phyloP scores from a whole-genome alignment of 441 rosid species.

The Syzygium syzygioides region DNA sequence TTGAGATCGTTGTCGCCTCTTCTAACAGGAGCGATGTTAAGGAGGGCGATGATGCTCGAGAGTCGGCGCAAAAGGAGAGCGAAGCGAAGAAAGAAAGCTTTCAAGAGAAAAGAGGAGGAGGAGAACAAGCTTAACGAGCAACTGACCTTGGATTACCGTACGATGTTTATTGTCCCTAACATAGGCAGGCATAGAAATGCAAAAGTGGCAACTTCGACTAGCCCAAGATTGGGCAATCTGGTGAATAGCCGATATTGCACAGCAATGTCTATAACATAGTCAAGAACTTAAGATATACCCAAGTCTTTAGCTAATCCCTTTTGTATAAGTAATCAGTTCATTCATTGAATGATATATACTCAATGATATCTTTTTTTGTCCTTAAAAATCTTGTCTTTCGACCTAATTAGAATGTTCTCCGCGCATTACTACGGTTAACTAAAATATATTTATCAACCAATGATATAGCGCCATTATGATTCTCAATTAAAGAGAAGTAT shows the following conservation, averaged over 20 bases:
- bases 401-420: no score
- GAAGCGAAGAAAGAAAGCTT: neutral
- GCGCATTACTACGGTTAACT: no score
- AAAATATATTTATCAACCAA: no score
- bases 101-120: neutral
- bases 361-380: no score
- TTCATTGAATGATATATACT: no score
- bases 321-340: neutral
- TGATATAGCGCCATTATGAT: neutral
- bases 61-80: neutral
- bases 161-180: neutral
- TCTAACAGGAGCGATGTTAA: fast-evolving
- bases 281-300: neutral
- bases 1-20: fast-evolving
- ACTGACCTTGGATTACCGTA: neutral
- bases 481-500: neutral
- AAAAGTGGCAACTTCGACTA: neutral
- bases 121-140: neutral
- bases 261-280: neutral
- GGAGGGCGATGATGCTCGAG: neutral
- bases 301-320: neutral
- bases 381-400: no score
- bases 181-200: neutral
- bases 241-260: neutral
- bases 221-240: neutral